These are phyloP conservation scores for Sporothrix schenckii DNA, from an alignment of 2,329 filamentous ascomycete species.

Conservation along the genomic window DNA sequence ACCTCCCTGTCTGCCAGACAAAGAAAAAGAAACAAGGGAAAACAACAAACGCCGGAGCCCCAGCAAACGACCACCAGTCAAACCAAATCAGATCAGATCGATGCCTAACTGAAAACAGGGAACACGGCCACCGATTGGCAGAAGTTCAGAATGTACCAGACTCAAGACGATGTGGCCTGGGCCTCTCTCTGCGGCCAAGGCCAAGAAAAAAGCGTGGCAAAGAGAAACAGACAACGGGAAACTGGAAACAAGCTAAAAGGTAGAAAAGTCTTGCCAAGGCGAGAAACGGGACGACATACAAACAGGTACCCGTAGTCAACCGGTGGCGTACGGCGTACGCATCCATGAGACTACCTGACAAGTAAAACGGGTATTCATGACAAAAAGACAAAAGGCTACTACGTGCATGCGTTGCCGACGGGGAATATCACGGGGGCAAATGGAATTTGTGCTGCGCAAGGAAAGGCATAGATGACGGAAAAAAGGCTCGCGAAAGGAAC, in stretches of 20 bases:
- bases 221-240: constrained; percentile 1
- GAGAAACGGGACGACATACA: too few relatives aligned
- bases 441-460: too few relatives aligned
- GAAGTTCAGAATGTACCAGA: neutral
- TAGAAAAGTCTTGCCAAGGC: neutral
- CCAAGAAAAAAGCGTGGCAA: constrained; percentile 2
- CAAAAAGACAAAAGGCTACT: constrained; percentile 10
- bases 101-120: neutral
- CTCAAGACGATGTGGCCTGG: constrained; percentile 4
- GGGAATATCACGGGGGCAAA: neutral
- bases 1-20: neutral
- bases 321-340: too few relatives aligned
- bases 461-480: neutral
- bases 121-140: neutral
- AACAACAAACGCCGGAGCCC: neutral
- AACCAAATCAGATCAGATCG: neutral
- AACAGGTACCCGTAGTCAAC: too few relatives aligned
- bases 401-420: neutral
- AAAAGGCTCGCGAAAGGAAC: neutral
- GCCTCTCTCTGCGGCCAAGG: neutral
- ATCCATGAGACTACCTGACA: too few relatives aligned
- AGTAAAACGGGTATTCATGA: neutral
- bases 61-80: neutral
- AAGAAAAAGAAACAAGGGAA: neutral
- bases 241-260: constrained; percentile 12